Evolutionary conservation across 169 alveolate genomes (phyloP).

Genomic region (Toxoplasma gondii): DNA sequence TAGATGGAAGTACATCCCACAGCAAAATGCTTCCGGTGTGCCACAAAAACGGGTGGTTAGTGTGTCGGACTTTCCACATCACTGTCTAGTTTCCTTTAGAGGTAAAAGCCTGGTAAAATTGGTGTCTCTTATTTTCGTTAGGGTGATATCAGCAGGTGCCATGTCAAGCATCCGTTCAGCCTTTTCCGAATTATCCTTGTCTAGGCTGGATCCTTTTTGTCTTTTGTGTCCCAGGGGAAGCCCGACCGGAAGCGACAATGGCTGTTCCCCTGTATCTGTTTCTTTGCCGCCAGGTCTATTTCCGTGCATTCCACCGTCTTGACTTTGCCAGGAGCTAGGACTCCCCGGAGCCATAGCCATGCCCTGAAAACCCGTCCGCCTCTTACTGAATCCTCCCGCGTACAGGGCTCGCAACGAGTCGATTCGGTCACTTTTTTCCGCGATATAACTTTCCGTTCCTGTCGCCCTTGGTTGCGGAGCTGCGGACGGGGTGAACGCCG

Average conservation of each 20-base stretch:
- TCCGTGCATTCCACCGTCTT: neutral
- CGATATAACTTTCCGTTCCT: neutral
- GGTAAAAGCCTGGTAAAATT: neutral
- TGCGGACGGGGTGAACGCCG: neutral
- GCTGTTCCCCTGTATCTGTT: neutral
- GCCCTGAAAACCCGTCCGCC: neutral
- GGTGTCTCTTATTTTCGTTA: neutral
- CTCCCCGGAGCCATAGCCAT: neutral
- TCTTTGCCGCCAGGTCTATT: neutral
- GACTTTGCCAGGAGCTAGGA: neutral
- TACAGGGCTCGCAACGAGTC: neutral
- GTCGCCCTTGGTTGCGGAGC: neutral
- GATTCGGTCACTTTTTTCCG: neutral
- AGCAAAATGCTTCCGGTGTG: no score
- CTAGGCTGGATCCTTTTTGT: neutral
- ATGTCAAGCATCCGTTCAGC: neutral
- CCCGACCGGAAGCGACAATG: neutral
- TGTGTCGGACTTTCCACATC: neutral
- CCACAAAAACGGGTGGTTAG: no score
- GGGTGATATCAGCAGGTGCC: neutral
- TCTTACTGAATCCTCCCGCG: neutral
- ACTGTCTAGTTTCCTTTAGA: neutral
- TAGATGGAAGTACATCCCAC: no score
- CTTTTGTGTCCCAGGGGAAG: neutral
- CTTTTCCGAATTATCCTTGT: neutral